Conservation (phyloP, 1,284 basidiomycete genomes). For the Abortiporus biennis region DNA sequence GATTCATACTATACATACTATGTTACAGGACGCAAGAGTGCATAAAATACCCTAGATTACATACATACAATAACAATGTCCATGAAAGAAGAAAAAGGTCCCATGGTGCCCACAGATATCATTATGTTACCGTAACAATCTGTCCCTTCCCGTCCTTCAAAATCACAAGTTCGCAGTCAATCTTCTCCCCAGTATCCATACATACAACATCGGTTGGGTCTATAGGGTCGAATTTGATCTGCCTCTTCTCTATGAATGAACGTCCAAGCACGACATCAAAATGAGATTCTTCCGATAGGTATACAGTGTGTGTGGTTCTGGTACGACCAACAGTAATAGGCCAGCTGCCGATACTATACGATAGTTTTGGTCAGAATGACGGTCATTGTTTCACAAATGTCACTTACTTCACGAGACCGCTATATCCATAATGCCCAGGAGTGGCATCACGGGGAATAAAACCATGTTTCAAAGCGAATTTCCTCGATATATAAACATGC, state of each 20-base stretch:
- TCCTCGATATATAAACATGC: constrained; percentile 92
- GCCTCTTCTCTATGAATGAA: constrained; percentile 89
- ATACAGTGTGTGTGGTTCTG: constrained; percentile 48
- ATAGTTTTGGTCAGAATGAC: constrained; percentile 4
- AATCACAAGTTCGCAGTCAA: constrained; percentile 89
- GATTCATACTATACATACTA: too few relatives aligned
- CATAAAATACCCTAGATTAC: too few relatives aligned
- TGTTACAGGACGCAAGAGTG: too few relatives aligned
- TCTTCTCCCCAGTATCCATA: constrained; percentile 91
- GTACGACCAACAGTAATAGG: constrained; percentile 56
- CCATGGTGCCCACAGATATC: too few relatives aligned
- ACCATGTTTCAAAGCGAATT: constrained; percentile 85
- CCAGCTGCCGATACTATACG: constrained; percentile 63
- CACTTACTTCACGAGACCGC: constrained; percentile 67
- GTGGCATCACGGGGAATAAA: constrained; percentile 85
- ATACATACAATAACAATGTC: too few relatives aligned
- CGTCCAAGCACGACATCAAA: constrained; percentile 96
- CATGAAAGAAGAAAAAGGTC: too few relatives aligned
- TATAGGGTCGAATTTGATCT: constrained; percentile 73
- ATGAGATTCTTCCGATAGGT: constrained; percentile 91
- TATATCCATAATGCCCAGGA: constrained; percentile 82
- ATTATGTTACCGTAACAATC: constrained; percentile 78
- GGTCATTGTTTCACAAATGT: not conserved
- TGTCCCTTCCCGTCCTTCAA: constrained; percentile 83
- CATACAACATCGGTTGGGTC: constrained; percentile 92